phyloP scores from a whole-genome alignment of 2,329 filamentous ascomycete species.

The Cryphonectria carpinicola region DNA sequence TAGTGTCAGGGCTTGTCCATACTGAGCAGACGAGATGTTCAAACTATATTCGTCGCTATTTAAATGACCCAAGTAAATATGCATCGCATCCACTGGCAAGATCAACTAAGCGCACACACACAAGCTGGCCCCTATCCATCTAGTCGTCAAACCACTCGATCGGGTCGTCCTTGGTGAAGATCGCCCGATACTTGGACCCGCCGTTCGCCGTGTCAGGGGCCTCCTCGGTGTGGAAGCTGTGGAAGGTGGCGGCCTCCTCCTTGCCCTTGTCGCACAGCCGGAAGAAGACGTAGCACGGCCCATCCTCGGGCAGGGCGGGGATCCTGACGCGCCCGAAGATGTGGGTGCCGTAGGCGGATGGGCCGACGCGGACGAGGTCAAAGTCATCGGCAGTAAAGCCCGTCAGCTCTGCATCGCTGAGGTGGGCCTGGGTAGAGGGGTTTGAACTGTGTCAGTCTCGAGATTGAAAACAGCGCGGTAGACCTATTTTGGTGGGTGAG shows the following conservation, averaged over 20 bases:
- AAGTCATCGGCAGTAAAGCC: slow-evolving; percentile 46
- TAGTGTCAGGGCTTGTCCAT: background rate
- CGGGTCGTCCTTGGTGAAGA: slow-evolving; percentile 50
- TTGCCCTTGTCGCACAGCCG: slow-evolving; percentile 49
- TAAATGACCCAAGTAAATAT: too few relatives aligned
- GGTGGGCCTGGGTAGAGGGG: slow-evolving; percentile 33
- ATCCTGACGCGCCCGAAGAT: slow-evolving; percentile 54
- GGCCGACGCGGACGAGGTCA: slow-evolving; percentile 48
- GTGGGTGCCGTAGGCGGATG: slow-evolving; percentile 52
- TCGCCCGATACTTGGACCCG: slow-evolving; percentile 48
- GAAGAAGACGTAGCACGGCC: slow-evolving; percentile 51
- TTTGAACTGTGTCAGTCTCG: background rate
- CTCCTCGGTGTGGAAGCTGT: slow-evolving; percentile 54
- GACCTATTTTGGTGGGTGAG: too few relatives aligned
- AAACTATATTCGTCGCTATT: background rate
- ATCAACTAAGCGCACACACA: background rate
- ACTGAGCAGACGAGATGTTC: background rate
- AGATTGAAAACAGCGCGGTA: background rate
- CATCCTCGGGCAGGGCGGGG: slow-evolving; percentile 44
- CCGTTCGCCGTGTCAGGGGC: slow-evolving; percentile 45
- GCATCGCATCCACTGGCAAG: background rate
- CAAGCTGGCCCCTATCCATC: background rate
- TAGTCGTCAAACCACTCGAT: slow-evolving; percentile 60
- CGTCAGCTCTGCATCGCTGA: slow-evolving; percentile 45
- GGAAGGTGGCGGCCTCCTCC: slow-evolving; percentile 44